A percentile compares a stretch with the other conserved stretches of the same genome.
Conservation (phyloP, 2,329 filamentous ascomycete genomes). For the Fusarium piperis region DNA sequence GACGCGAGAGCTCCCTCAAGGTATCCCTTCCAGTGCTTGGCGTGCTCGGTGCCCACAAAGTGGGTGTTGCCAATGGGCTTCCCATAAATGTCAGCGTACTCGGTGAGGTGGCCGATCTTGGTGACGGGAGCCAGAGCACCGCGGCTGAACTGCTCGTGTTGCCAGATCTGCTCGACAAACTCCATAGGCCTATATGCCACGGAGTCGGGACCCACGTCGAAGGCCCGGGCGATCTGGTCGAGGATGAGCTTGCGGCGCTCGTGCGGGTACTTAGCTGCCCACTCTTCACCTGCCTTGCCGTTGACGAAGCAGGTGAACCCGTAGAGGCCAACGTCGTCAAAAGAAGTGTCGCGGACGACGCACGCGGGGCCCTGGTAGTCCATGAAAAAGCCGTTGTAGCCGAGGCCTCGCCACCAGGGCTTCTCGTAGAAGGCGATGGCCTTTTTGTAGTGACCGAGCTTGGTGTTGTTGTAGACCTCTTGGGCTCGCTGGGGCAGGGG, state of each 20-base stretch:
- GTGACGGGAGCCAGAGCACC: slow-evolving; percentile 49
- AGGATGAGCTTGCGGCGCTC: slow-evolving; percentile 46
- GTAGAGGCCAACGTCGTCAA: slow-evolving; percentile 43
- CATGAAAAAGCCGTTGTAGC: slow-evolving; percentile 51
- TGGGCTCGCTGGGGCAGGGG: slow-evolving; percentile 50
- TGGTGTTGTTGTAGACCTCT: slow-evolving; percentile 47
- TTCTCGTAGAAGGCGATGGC: slow-evolving; percentile 44
- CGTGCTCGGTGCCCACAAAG: slow-evolving; percentile 61
- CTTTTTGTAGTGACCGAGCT: slow-evolving; percentile 58
- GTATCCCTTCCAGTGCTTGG: slow-evolving; percentile 60
- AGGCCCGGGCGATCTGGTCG: slow-evolving; percentile 47
- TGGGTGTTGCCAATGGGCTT: slow-evolving; percentile 54
- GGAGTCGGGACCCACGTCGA: slow-evolving; percentile 27
- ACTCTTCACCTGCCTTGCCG: slow-evolving; percentile 49
- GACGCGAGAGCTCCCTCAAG: slow-evolving; percentile 61
- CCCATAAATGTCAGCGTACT: slow-evolving; percentile 43
- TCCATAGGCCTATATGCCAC: slow-evolving; percentile 40
- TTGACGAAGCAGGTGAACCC: slow-evolving; percentile 55
- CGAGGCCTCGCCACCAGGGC: slow-evolving; percentile 50
- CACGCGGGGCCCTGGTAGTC: slow-evolving; percentile 52
- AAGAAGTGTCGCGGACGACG: slow-evolving; percentile 53
- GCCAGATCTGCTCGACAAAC: slow-evolving; percentile 48
- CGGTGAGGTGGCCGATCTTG: slow-evolving; percentile 43
- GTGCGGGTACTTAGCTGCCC: slow-evolving; percentile 41
- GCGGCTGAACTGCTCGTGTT: slow-evolving; percentile 46